These are phyloP conservation scores for Scutellaria minor DNA, from an alignment of 257 asterid species.

Conservation along the genomic window DNA sequence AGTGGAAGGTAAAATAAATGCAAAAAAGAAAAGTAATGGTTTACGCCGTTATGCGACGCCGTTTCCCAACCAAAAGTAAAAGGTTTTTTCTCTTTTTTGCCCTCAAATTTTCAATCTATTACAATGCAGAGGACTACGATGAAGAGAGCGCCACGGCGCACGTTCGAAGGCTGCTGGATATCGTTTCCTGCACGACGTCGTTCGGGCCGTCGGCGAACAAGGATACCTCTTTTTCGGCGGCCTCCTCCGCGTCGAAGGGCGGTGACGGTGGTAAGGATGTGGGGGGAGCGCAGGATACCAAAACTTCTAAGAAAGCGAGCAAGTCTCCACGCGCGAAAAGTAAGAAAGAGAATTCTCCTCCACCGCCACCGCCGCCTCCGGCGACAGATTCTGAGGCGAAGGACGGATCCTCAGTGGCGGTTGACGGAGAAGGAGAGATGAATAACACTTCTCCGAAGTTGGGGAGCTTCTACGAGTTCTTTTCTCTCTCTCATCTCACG, in stretches of 20 bases:
- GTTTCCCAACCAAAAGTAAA: background rate
- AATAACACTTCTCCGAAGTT: conserved; percentile 78
- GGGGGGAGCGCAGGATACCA: conserved; percentile 52
- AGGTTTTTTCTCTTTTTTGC: conserved; percentile 30
- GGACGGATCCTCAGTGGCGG: conserved; percentile 45
- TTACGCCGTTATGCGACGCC: conserved; percentile 35
- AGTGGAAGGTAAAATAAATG: conserved; percentile 65
- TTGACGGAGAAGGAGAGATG: conserved; percentile 85
- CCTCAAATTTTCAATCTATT: conserved; percentile 33
- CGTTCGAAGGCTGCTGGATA: conserved; percentile 77
- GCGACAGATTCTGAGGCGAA: conserved; percentile 35
- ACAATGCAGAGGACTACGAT: conserved; percentile 79
- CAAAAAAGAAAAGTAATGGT: background rate
- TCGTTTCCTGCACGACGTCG: conserved; percentile 83
- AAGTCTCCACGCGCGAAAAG: conserved; percentile 55
- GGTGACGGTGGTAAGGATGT: conserved; percentile 53
- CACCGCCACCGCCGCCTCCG: conserved; percentile 55
- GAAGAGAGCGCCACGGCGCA: conserved; percentile 89
- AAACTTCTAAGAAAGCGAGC: conserved; percentile 59
- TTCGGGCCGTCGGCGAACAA: conserved; percentile 78
- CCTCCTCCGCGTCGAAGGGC: conserved; percentile 36
- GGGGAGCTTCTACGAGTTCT: conserved; percentile 94
- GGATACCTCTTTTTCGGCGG: conserved; percentile 39
- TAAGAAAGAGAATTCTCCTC: conserved; percentile 53
- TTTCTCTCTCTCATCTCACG: conserved; percentile 94